These are phyloP conservation scores for Erodium maritimum DNA, from an alignment of 345 rosid genomes.

Conservation along the genomic window DNA sequence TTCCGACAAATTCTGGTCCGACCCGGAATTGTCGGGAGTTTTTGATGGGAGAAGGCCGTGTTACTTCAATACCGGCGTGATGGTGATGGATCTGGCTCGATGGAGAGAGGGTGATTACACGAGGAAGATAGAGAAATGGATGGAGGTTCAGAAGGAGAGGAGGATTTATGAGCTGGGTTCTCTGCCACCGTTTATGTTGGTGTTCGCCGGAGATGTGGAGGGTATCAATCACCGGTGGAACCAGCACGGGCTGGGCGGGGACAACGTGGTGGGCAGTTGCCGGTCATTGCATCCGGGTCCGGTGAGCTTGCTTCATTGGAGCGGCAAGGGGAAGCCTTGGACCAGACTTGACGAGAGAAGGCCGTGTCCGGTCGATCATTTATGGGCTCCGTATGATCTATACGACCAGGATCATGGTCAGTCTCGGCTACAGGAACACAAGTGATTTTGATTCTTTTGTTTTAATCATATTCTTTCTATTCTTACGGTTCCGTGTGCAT, in stretches of 20 bases:
- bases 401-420: conserved; percentile 9
- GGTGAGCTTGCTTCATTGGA: conserved; percentile 68
- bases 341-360: conserved; percentile 35
- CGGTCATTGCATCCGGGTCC: conserved; percentile 57
- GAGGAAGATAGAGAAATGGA: conserved; percentile 50
- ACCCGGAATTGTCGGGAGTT: conserved; percentile 21
- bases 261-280: conserved; percentile 50
- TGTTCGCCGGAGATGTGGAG: conserved; percentile 51
- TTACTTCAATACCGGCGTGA: conserved; percentile 54
- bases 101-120: conserved; percentile 56
- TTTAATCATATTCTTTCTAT: too few species aligned
- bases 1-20: conserved; percentile 48
- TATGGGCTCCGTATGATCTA: conserved; percentile 69
- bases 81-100: conserved; percentile 57
- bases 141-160: conserved; percentile 52
- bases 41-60: conserved; percentile 21
- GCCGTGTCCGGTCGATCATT: conserved; percentile 50
- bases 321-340: conserved; percentile 84
- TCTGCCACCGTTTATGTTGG: conserved; percentile 63
- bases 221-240: conserved; percentile 60
- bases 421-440: too few species aligned
- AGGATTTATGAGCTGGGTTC: conserved; percentile 74
- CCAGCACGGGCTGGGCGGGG: conserved; percentile 81
- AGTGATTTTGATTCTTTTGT: too few species aligned
- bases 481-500: too few species aligned